Percentiles rank a stretch among this genome's conserved stretches.
These are phyloP conservation scores for Saprolegnia diclina DNA, from an alignment of 352 stramenopile genomes.

Conservation along the genomic window DNA sequence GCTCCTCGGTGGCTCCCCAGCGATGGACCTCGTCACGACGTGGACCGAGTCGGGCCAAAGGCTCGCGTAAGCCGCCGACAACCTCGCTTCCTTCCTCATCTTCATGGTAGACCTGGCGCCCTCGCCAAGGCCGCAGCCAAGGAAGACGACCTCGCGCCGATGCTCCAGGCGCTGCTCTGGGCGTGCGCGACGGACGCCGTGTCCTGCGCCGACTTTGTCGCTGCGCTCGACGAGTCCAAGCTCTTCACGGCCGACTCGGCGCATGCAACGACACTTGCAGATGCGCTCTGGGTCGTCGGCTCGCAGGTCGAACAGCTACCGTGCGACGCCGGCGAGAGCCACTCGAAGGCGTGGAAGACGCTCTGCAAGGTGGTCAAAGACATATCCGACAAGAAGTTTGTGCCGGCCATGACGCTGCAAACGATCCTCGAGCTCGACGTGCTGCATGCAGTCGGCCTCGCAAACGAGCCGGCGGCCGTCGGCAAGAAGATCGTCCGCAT, in stretches of 20 bases:
- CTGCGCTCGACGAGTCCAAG: slow-evolving; percentile 2
- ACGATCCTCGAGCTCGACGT: slow-evolving; percentile 67
- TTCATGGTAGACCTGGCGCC: background rate
- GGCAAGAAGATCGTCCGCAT: slow-evolving; percentile 73
- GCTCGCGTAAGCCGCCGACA: background rate
- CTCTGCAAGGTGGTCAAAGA: background rate
- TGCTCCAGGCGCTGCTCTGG: slow-evolving; percentile 7
- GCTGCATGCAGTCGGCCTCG: slow-evolving; percentile 58
- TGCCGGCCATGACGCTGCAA: slow-evolving; percentile 51
- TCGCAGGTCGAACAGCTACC: background rate
- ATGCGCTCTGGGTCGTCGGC: slow-evolving; percentile 8
- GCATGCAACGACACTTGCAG: background rate
- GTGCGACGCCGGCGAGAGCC: background rate
- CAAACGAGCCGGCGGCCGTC: slow-evolving; percentile 46
- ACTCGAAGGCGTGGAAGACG: slow-evolving; percentile 3
- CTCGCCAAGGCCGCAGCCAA: background rate
- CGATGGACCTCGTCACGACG: slow-evolving; percentile 7
- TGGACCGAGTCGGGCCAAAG: background rate
- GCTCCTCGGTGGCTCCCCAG: background rate
- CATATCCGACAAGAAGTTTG: slow-evolving; percentile 48
- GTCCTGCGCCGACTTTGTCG: background rate
- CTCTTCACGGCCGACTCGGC: background rate
- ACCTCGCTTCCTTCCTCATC: background rate
- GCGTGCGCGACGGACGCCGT: background rate
- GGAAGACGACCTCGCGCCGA: background rate